These are phyloP conservation scores for Chrysosporium queenslandicum DNA, from an alignment of 2,329 filamentous ascomycete species.

Conservation along the genomic window DNA sequence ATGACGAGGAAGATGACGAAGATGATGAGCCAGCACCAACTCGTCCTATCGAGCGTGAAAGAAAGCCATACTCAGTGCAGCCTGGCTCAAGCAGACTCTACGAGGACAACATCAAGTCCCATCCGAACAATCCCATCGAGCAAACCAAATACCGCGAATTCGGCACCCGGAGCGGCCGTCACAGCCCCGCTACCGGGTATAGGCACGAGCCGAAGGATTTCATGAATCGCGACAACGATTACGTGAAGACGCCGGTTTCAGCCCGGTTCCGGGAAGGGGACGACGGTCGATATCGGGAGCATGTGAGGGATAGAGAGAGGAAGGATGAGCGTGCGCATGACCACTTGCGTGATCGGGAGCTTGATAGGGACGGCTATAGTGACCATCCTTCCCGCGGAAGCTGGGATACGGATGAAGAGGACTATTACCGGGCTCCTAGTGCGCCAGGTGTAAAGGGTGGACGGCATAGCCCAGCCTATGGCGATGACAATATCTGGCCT, in stretches of 20 bases:
- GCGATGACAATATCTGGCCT: neutral
- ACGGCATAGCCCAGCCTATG: neutral
- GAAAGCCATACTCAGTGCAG: slow-evolving; percentile 53
- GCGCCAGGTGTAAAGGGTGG: slow-evolving; percentile 16
- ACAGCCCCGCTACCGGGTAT: neutral
- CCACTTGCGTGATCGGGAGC: slow-evolving; percentile 15
- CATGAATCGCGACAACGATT: neutral
- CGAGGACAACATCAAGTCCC: slow-evolving; percentile 27
- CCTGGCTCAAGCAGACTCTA: slow-evolving; percentile 52
- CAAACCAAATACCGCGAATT: slow-evolving; percentile 9
- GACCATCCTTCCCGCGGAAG: slow-evolving; percentile 22
- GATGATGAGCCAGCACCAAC: slow-evolving; percentile 30
- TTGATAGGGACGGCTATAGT: slow-evolving; percentile 23
- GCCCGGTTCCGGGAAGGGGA: slow-evolving; percentile 47
- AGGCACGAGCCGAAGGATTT: slow-evolving; percentile 6
- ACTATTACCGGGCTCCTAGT: slow-evolving; percentile 30
- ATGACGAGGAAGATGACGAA: slow-evolving; percentile 3
- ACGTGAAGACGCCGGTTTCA: slow-evolving; percentile 38
- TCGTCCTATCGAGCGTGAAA: slow-evolving; percentile 53
- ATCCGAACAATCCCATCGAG: neutral
- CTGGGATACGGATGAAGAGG: slow-evolving; percentile 27
- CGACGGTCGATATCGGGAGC: slow-evolving; percentile 2
- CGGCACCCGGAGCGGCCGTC: neutral
- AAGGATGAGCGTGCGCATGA: slow-evolving; percentile 22
- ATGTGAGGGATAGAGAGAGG: slow-evolving; percentile 16